phyloP scores from a whole-genome alignment of 2,329 filamentous ascomycete genomes.

The Talaromyces amestolkiae region DNA sequence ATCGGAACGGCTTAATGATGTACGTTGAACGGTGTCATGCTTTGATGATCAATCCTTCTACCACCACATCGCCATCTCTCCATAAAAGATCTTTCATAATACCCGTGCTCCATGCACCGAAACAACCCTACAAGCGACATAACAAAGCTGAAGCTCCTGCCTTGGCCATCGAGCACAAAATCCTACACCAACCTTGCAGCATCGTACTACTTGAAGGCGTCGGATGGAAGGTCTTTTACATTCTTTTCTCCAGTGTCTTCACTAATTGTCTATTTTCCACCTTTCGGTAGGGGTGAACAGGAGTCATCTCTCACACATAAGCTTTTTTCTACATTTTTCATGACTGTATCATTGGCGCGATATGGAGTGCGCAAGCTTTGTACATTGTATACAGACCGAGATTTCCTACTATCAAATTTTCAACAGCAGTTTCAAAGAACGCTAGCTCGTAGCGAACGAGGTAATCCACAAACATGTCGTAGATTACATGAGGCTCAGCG shows the following conservation, averaged over 20 bases:
- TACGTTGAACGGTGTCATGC: constrained; percentile 36
- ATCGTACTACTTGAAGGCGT: constrained; percentile 8
- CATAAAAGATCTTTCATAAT: constrained; percentile 13
- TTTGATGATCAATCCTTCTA: constrained; percentile 22
- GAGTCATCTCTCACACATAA: constrained; percentile 7
- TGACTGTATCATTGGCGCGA: constrained; percentile 13
- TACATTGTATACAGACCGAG: constrained; percentile 13
- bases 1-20: constrained; percentile 27
- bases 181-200: constrained; percentile 19
- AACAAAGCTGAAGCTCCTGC: not conserved
- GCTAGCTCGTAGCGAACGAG: not conserved
- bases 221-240: not conserved
- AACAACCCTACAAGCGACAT: not conserved
- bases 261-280: constrained; percentile 18
- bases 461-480: not conserved
- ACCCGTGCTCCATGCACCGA: not conserved
- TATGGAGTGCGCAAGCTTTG: constrained; percentile 13
- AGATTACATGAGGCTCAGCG: constrained; percentile 4
- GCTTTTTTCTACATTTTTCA: not conserved
- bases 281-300: constrained; percentile 27
- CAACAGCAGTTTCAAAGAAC: not conserved
- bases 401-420: constrained; percentile 7
- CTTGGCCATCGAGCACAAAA: constrained; percentile 11
- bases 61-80: constrained; percentile 21
- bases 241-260: constrained; percentile 19